A percentile compares a stretch with the other conserved stretches of the same genome.
phyloP scores from a whole-genome alignment of 2,329 filamentous ascomycete species.

The Cladosporium oxysporum region DNA sequence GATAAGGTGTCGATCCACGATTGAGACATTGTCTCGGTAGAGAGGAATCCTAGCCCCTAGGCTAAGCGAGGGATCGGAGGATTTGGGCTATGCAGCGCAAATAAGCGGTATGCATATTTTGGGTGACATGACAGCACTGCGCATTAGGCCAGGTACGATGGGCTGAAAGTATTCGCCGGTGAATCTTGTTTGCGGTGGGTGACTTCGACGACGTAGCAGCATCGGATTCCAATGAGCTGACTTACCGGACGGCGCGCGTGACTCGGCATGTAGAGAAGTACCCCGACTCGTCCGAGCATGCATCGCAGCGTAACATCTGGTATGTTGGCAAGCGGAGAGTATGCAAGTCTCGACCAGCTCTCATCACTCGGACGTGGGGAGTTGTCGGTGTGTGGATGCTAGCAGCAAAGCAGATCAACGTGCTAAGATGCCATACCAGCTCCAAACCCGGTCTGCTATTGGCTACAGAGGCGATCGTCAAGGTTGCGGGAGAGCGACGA shows the following conservation, averaged over 20 bases:
- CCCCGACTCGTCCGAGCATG: neutral
- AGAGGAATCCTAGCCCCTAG: conserved; percentile 5
- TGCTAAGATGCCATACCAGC: neutral
- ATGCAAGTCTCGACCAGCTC: neutral
- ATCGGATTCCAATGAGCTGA: conserved; percentile 2
- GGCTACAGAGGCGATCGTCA: neutral
- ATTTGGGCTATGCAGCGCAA: conserved; percentile 1
- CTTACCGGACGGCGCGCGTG: neutral
- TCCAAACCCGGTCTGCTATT: neutral
- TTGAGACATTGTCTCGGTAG: conserved; percentile 20
- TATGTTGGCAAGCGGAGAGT: neutral
- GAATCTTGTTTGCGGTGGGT: neutral
- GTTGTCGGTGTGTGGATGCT: conserved; percentile 9
- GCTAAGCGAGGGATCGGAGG: conserved; percentile 2
- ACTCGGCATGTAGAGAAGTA: neutral
- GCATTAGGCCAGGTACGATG: conserved; percentile 2
- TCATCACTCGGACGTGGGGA: neutral
- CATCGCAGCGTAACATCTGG: neutral
- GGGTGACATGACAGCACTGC: neutral
- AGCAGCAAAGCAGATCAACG: neutral
- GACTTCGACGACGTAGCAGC: neutral
- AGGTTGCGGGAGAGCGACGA: neutral
- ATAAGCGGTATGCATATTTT: neutral
- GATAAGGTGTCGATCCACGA: conserved; percentile 8
- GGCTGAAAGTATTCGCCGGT: neutral